These are phyloP conservation scores for Harringtonia aguacate DNA, from an alignment of 2,329 filamentous ascomycete genomes.

Conservation along the genomic window DNA sequence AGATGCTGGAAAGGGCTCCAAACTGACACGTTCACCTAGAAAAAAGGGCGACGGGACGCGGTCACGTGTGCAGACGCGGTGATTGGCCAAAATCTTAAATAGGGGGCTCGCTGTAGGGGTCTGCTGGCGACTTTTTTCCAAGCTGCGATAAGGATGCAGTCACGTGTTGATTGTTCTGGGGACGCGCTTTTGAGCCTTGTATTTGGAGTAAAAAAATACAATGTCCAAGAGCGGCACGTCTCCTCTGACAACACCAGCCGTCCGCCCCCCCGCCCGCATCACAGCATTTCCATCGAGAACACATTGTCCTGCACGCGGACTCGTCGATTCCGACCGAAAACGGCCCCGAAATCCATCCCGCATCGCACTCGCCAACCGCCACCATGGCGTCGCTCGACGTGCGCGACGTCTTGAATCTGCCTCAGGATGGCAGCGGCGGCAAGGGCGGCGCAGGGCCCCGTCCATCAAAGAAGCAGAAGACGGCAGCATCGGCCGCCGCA, in stretches of 20 bases:
- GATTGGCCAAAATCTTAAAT: background rate
- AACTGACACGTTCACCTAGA: conserved; percentile 39
- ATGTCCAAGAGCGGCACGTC: no score
- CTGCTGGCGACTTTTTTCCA: no score
- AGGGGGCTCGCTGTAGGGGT: background rate
- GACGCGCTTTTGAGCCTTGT: no score
- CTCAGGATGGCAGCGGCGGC: conserved; percentile 38
- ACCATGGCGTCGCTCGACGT: conserved; percentile 69
- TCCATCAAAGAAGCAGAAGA: conserved; percentile 66
- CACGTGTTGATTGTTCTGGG: no score
- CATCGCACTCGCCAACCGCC: no score
- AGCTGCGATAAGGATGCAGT: no score
- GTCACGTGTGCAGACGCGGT: conserved; percentile 5
- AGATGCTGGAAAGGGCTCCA: conserved; percentile 13
- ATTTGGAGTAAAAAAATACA: background rate
- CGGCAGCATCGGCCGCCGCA: conserved; percentile 34
- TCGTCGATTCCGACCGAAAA: no score
- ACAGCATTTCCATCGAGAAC: no score
- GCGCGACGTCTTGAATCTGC: conserved; percentile 79
- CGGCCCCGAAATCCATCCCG: background rate
- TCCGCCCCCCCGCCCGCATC: no score
- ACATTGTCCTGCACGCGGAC: no score
- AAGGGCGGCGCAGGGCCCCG: conserved; percentile 28
- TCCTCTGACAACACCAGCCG: no score
- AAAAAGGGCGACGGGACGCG: background rate